These are phyloP conservation scores for Daldinia grandis DNA, from an alignment of 495 filamentous ascomycete genomes.

Conservation along the genomic window DNA sequence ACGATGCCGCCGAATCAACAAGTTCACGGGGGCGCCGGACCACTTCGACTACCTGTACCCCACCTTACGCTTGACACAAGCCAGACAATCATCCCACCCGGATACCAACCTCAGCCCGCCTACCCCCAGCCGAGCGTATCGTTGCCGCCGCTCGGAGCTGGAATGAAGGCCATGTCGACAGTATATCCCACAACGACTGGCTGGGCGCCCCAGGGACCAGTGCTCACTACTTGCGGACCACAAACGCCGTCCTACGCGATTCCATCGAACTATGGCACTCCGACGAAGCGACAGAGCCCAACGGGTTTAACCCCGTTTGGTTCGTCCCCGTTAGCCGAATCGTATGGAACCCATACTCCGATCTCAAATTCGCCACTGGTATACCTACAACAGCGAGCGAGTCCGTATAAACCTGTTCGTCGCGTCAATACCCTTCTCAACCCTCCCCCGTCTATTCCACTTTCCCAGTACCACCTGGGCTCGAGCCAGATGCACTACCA, in stretches of 20 bases:
- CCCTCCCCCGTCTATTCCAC: slow-evolving; percentile 81
- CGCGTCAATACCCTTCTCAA: slow-evolving; percentile 88
- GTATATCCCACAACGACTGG: slow-evolving; percentile 51
- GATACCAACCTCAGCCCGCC: slow-evolving; percentile 27
- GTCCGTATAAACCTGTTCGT: slow-evolving; percentile 91
- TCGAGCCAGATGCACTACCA: slow-evolving; percentile 96
- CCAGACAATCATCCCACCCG: slow-evolving; percentile 29
- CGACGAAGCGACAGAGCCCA: slow-evolving; percentile 53
- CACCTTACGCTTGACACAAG: slow-evolving; percentile 56
- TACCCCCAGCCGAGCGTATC: slow-evolving; percentile 54
- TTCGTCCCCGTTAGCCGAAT: slow-evolving; percentile 61
- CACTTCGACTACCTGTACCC: slow-evolving; percentile 51
- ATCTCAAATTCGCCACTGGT: slow-evolving; percentile 65
- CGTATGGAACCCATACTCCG: slow-evolving; percentile 62
- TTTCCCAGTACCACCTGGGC: slow-evolving; percentile 74
- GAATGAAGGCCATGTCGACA: slow-evolving; percentile 60
- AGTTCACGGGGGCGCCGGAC: slow-evolving; percentile 31
- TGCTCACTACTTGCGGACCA: slow-evolving; percentile 48
- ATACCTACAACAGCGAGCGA: slow-evolving; percentile 70
- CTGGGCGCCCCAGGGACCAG: slow-evolving; percentile 44
- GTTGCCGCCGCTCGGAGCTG: slow-evolving; percentile 54
- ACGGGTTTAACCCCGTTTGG: slow-evolving; percentile 45
- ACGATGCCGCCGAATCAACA: slow-evolving; percentile 52
- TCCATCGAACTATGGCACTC: slow-evolving; percentile 50
- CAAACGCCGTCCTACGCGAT: slow-evolving; percentile 43